phyloP scores from a whole-genome alignment of 768 basidiomycete genomes.

The Suillus variegatus region DNA sequence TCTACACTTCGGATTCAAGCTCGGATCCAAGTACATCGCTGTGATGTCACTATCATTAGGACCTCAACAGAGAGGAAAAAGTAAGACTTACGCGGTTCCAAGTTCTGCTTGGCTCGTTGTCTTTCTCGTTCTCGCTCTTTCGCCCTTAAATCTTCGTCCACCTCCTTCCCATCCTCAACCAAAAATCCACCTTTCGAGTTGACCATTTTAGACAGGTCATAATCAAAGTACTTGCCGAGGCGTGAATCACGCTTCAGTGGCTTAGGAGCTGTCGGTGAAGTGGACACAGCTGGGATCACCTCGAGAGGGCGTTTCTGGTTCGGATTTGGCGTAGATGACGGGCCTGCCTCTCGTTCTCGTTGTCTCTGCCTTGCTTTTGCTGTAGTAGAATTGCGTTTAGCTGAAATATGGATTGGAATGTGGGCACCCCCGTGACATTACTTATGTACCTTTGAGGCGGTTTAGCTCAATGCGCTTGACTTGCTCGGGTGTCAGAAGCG shows the following conservation, averaged over 20 bases:
- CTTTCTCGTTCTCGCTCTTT: conserved; percentile 84
- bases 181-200: conserved; percentile 97
- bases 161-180: conserved; percentile 83
- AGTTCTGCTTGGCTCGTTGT: conserved; percentile 70
- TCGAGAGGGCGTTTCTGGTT: conserved; percentile 76
- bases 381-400: conserved; percentile 25
- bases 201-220: conserved; percentile 95
- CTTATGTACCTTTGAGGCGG: conserved; percentile 63
- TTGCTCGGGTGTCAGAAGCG: conserved; percentile 65
- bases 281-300: conserved; percentile 56
- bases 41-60: conserved; percentile 8
- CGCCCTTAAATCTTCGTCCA: conserved; percentile 70
- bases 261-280: conserved; percentile 58
- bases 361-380: conserved; percentile 78
- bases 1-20: conserved; percentile 77
- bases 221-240: conserved; percentile 93
- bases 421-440: neutral
- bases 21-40: conserved; percentile 81
- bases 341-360: conserved; percentile 53
- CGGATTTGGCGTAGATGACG: conserved; percentile 55
- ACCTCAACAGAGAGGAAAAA: conserved; percentile 2
- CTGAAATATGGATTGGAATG: conserved; percentile 5
- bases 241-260: conserved; percentile 71
- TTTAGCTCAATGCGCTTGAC: conserved; percentile 76
- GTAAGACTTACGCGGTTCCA: conserved; percentile 66